Evolutionary conservation across 768 basidiomycete species (phyloP).

Genomic region (Rhodotorula taiwanensis): DNA sequence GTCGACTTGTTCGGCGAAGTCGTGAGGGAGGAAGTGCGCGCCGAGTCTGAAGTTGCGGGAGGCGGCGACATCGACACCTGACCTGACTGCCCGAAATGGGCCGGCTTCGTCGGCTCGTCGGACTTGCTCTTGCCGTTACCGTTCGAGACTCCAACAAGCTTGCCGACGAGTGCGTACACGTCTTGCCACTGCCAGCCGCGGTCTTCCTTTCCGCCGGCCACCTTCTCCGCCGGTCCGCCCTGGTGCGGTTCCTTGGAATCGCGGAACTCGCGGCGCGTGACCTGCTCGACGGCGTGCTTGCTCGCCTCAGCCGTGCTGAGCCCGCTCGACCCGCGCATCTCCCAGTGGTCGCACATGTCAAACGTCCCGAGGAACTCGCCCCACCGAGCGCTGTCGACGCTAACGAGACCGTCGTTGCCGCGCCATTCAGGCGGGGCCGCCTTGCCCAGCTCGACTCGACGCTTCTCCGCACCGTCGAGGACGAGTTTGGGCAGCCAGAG

Average conservation of each 20-base stretch:
- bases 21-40: neutral
- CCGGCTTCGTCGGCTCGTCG: constrained; percentile 18
- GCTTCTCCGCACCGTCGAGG: constrained; percentile 74
- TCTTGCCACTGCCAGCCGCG: constrained; percentile 38
- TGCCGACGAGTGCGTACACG: constrained; percentile 30
- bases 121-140: constrained; percentile 39
- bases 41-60: neutral
- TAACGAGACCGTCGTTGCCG: constrained; percentile 90
- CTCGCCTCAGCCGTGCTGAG: constrained; percentile 39
- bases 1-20: neutral
- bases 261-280: constrained; percentile 39
- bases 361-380: constrained; percentile 87
- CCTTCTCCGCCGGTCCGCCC: constrained; percentile 47
- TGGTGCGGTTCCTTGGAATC: constrained; percentile 42
- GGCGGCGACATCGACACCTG: neutral
- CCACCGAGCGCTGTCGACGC: constrained; percentile 78
- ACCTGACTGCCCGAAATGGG: constrained; percentile 7
- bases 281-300: constrained; percentile 25
- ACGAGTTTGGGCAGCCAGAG: constrained; percentile 96
- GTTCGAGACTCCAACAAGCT: constrained; percentile 41
- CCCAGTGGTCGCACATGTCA: constrained; percentile 93
- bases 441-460: constrained; percentile 46
- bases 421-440: constrained; percentile 47
- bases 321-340: constrained; percentile 80
- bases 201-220: constrained; percentile 10